Base-by-base conservation (phyloP, 495 filamentous ascomycete genomes). In the Neurospora intermedia region DNA sequence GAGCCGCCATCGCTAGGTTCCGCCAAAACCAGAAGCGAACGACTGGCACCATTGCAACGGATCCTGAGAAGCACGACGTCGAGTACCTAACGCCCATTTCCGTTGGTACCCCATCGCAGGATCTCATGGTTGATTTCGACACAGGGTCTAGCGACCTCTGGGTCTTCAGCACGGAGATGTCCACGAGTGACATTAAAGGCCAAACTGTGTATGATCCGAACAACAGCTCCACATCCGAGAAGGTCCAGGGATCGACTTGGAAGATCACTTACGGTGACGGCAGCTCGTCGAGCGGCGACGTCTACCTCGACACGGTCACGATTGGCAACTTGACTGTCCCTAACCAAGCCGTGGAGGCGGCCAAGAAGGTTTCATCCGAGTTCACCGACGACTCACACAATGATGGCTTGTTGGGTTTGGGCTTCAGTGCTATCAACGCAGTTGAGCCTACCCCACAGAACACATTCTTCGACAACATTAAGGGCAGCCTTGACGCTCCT, bases 121-220 rank as follows among this genome's bases (percentile, higher is more conserved):
- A 84, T 6, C 78, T 93, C 75, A 86, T 89, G 76, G 77, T 94
- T 72, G 89, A 93, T 78, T 86, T 93, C 76, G 92, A 94, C 78
- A 93, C 92, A 48, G 92, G 92, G 4, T 91, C 89, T 46, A 88
- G 90, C 59, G 92, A 94, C 82, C 87, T 94, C 85, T 93, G 82
- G 83, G 82, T 84, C 27, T 82, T 84, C 76, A 80, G 78, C 74
- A 77, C 78, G 20, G 75, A 80, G 73, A 78, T 78, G 1, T 20
- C 74, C 15, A 45, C 66, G 39, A 69, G 39, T 43, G 75, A 78
- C 42, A 74, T 81, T 41, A 73, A 79, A 27, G 82, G 89, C 31
- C 91, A 94, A 80, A 79, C 80, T 20, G 54, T 89, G 78, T 94
- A 94, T 84, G 83, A 85, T 73, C 87, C 89, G 0, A 72, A 73